Evolutionary conservation across 768 basidiomycete species (phyloP).

Genomic region (Trametes villosa): DNA sequence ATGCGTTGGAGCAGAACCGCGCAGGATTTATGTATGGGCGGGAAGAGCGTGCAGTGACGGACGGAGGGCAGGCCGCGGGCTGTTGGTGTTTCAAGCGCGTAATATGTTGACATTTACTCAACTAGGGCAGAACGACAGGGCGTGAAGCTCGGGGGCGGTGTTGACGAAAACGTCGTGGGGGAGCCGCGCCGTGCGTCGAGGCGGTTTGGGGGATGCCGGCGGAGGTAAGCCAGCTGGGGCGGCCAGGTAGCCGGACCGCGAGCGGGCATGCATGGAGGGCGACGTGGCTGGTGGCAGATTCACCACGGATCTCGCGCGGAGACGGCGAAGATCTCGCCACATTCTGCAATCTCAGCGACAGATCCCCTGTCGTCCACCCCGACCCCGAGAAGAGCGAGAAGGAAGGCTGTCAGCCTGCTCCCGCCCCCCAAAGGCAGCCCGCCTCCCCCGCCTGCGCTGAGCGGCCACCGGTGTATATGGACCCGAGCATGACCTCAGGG

Average conservation of each 20-base stretch:
- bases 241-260: neutral
- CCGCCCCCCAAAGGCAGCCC: neutral
- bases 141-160: slow-evolving; percentile 4
- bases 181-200: neutral
- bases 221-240: neutral
- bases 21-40: slow-evolving; percentile 10
- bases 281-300: slow-evolving; percentile 6
- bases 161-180: neutral
- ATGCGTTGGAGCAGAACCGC: neutral
- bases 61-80: neutral
- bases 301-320: slow-evolving; percentile 12
- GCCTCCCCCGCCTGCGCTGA: neutral
- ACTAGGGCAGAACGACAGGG: slow-evolving; percentile 11
- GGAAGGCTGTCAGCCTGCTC: neutral
- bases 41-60: neutral
- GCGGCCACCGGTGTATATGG: neutral
- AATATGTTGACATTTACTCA: slow-evolving; percentile 2
- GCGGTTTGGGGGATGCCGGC: slow-evolving; percentile 1
- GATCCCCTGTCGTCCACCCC: neutral
- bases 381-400: slow-evolving; percentile 1
- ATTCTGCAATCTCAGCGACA: slow-evolving; percentile 10
- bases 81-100: slow-evolving; percentile 3
- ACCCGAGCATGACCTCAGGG: neutral
- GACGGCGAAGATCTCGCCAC: slow-evolving; percentile 10
- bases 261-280: neutral